Evolutionary conservation across 148 eudicot species (phyloP), one percentile per base, ranked within the genome.

Genomic region (Pharnaceum exiguum): DNA sequence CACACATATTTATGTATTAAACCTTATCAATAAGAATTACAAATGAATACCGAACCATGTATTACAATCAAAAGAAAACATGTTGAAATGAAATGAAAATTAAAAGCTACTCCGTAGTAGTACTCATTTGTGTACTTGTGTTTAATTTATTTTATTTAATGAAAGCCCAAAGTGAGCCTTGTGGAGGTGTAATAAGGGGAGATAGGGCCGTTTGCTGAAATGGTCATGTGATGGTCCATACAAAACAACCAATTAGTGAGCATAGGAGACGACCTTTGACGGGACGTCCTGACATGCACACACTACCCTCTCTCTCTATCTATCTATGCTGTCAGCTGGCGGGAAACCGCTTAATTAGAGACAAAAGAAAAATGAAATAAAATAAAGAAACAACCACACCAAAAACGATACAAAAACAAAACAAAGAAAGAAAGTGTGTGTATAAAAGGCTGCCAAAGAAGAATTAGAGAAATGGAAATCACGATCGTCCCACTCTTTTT

Each of bases 271-370:
- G 51, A 54, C 53, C 44, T 36, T 37, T 46, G 60, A 43, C 43
- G 53, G 11, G 65, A 50, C 71, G 17, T 44, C 22, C 53, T 10
- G 66, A 46, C 55, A 33, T 35, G 19, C n/a, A n/a, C n/a, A n/a
- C n/a, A n/a, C n/a, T n/a, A 6, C n/a, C 29, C 21, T 18, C 25
- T 18, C 49, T 19, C 54, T 10, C 46, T 29, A 53, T 50, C 35
- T 21, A 8, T 9, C 43, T 40, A 29, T 55, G 24, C 32, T 61
- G 62, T 69, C 73, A 61, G 61, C 73, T 69, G 26, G 30, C 67
- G 61, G 67, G 67, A 61, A 69, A 69, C 62, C 57, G 44, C 60
- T 59, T 36, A 1, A 24, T 66, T 47, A 29, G n/a, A 2, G 38
- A 45, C 42, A 45, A 43, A 13, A 51, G 9, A 7, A 30, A 7